Conservation (phyloP, 2,329 filamentous ascomycete genomes). For the Fusarium coffeatum region DNA sequence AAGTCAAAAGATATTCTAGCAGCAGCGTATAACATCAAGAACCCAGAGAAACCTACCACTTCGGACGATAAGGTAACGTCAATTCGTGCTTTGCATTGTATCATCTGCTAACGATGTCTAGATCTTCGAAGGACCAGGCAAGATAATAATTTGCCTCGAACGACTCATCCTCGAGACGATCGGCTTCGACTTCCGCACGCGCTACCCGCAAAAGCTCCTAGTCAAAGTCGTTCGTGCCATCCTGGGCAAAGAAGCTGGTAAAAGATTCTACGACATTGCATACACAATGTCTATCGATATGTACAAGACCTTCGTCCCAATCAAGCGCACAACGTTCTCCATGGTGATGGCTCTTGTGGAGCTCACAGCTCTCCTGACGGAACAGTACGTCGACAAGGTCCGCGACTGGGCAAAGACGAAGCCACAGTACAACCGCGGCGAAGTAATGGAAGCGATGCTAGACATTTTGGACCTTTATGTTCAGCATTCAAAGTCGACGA, state of each 20-base stretch:
- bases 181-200: conserved; percentile 91
- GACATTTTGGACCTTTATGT: conserved; percentile 94
- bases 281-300: conserved; percentile 89
- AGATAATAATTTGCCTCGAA: conserved; percentile 88
- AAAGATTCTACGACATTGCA: conserved; percentile 72
- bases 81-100: too few species aligned
- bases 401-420: conserved; percentile 61
- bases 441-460: conserved; percentile 80
- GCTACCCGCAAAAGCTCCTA: conserved; percentile 86
- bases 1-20: conserved; percentile 94
- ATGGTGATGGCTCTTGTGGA: conserved; percentile 87
- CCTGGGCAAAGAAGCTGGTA: conserved; percentile 55
- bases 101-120: conserved; percentile 50
- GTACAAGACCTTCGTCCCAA: conserved; percentile 90
- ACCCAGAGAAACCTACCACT: conserved; percentile 72
- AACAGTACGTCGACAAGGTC: conserved; percentile 62
- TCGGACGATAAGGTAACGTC: conserved; percentile 81
- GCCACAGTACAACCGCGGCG: conserved; percentile 59
- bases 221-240: conserved; percentile 79
- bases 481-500: conserved; percentile 79
- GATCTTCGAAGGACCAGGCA: conserved; percentile 83
- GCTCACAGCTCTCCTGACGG: conserved; percentile 74
- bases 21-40: conserved; percentile 87
- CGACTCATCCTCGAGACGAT: conserved; percentile 92
- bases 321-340: conserved; percentile 89